These are phyloP conservation scores for Penicilliopsis zonata DNA, from an alignment of 495 filamentous ascomycete species.

Conservation along the genomic window DNA sequence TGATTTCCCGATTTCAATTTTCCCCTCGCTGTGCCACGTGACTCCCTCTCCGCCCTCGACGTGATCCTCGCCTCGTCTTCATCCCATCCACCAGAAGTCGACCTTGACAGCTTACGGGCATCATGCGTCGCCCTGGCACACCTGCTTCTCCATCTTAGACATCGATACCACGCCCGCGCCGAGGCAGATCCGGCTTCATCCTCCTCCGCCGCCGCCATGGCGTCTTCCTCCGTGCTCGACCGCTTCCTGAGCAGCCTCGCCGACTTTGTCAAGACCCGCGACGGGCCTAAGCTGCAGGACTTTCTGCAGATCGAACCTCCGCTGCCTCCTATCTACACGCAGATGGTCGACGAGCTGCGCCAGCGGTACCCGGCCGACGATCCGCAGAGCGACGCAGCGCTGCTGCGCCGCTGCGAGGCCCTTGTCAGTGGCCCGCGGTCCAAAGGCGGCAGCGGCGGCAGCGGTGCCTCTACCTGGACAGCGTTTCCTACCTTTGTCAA, in stretches of 20 bases:
- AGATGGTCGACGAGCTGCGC: slow-evolving; percentile 55
- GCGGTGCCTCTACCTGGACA: slow-evolving; percentile 55
- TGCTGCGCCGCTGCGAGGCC: slow-evolving; percentile 45
- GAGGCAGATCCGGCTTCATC: background rate
- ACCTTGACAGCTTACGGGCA: background rate
- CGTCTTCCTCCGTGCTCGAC: slow-evolving; percentile 34
- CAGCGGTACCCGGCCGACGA: slow-evolving; percentile 37
- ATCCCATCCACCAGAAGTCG: background rate
- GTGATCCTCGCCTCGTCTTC: background rate
- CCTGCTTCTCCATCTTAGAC: background rate
- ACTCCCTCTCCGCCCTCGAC: too few relatives aligned
- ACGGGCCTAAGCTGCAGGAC: slow-evolving; percentile 42
- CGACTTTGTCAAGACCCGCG: slow-evolving; percentile 37
- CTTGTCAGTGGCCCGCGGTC: slow-evolving; percentile 46
- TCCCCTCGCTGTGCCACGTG: too few relatives aligned
- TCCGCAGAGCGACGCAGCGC: slow-evolving; percentile 31
- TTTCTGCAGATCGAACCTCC: slow-evolving; percentile 56
- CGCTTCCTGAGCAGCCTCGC: slow-evolving; percentile 44
- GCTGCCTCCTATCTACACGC: slow-evolving; percentile 49
- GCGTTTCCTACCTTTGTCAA: slow-evolving; percentile 66
- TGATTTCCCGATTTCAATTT: too few relatives aligned
- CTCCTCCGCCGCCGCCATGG: slow-evolving; percentile 10
- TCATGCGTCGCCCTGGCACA: background rate
- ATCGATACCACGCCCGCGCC: slow-evolving; percentile 3
- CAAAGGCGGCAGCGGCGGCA: slow-evolving; percentile 43